Conservation (phyloP, 2,329 filamentous ascomycete genomes). For the Phoma sp. region DNA sequence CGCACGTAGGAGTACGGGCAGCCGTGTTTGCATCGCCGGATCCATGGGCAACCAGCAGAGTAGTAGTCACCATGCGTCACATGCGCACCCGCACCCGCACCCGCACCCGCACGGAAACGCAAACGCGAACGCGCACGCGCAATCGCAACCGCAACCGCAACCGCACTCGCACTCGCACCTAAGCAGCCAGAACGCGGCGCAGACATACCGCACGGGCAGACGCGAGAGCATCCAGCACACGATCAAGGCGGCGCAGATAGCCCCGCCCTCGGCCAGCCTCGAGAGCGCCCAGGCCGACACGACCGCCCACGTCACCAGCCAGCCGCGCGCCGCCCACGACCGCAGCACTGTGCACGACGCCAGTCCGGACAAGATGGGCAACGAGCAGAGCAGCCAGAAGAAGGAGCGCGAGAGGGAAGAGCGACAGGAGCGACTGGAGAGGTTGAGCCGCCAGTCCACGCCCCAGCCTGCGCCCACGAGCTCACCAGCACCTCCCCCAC, state of each 20-base stretch:
- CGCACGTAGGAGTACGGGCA: neutral
- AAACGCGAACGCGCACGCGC: slow-evolving; percentile 17
- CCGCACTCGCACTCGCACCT: slow-evolving; percentile 14
- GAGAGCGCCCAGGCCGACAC: slow-evolving; percentile 40
- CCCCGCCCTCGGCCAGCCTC: slow-evolving; percentile 47
- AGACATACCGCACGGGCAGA: slow-evolving; percentile 39
- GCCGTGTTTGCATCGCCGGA: slow-evolving; percentile 8
- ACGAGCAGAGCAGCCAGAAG: slow-evolving; percentile 49
- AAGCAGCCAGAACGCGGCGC: slow-evolving; percentile 16
- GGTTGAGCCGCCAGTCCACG: slow-evolving; percentile 15
- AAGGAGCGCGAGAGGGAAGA: slow-evolving; percentile 14
- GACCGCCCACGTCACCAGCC: slow-evolving; percentile 33
- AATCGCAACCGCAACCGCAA: slow-evolving; percentile 14
- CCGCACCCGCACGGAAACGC: neutral
- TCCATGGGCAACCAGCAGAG: slow-evolving; percentile 46
- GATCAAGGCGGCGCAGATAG: slow-evolving; percentile 46
- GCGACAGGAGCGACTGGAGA: slow-evolving; percentile 7
- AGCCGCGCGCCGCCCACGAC: slow-evolving; percentile 43
- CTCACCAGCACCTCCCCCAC: slow-evolving; percentile 21
- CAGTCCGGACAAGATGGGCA: slow-evolving; percentile 45
- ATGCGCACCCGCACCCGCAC: slow-evolving; percentile 33
- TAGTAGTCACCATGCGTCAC: too few relatives aligned
- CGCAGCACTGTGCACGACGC: slow-evolving; percentile 20
- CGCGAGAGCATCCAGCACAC: slow-evolving; percentile 51
- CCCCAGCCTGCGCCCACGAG: slow-evolving; percentile 10